Evolutionary conservation across 352 stramenopile species (phyloP), one percentile per base, ranked within the genome.

Genomic region (Pythium aristosporum): DNA sequence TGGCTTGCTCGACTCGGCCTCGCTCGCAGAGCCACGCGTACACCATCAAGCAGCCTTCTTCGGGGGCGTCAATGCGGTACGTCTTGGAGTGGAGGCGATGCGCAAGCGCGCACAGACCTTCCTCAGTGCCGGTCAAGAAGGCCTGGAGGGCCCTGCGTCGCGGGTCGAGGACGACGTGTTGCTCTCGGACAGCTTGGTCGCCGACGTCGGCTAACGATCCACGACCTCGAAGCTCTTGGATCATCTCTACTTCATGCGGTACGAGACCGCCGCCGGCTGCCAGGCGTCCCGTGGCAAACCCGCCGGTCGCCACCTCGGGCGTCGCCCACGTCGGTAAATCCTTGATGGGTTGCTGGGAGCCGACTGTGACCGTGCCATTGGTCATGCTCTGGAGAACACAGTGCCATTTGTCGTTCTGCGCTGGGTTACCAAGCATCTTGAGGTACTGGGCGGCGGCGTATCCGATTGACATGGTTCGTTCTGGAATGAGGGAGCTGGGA

Each of bases 21-120:
- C 62, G 39, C 30, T 66, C 61, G 8, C n/a, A 47, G 0, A 73
- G 61, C 66, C 66, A 73, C 12, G 61, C 50, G 15, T 63, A 69
- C 18, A 57, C 66, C 25, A 73, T 34, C 61, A 73, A 39, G 28
- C 49, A 61, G 8, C 54, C 66, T 58, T 73, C 67, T 50, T 73
- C 67, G 0, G 67, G 55, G 0, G 58, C 50, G 2, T 62, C 28
- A 20, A 70, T 47, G 10, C 61, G 61, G 51, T 73, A 70, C 13
- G 32, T 51, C 16, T 50, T 59, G n/a, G 67, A 64, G 37, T 65
- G 55, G n/a, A 73, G 62, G 20, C 68, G 41, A 30, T 67, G 39
- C 7, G 12, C 23, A 15, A 65, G 57, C 3, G 20, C 15, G 1
- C 20, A 20, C 12, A 65, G 18, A 6, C 57, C 57, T 4, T 57